Base-by-base conservation (phyloP, 805 yeast species). In the Brettanomyces sp. region DNA sequence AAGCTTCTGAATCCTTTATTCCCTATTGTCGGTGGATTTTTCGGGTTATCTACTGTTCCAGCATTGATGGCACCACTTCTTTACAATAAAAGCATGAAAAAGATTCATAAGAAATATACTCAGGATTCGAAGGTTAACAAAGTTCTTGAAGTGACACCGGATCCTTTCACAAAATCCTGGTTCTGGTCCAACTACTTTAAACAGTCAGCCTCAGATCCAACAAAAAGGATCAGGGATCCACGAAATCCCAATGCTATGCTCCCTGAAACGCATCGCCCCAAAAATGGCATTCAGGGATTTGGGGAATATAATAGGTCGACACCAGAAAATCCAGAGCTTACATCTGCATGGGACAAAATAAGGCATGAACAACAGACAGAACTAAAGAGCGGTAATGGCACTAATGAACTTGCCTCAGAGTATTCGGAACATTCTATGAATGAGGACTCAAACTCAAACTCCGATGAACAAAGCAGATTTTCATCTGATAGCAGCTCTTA, bases 161-260 rank as follows among this genome's bases (percentile, higher is more conserved):
- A 52, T 40, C 62, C 58, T 7, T 42, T 56, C 18, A 45, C 49
- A 5, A 55, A 60, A 36, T 44, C 62, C 21, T 56, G 48, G 22
- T 56, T 58, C 38, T 76, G 80, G 79, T 64, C 73, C 37, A 54
- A 69, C 23, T 82, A 82, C 58, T 82, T 74, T 57, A 64, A 68
- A 42, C 60, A 68, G 48, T 72, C 85, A 0, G 65, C 70, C 36
- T 67, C 67, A 14, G 74, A 81, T 52, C 79, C 82, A 0, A 69
- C 67, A 21, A 68, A 68, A 42, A 66, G 74, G 36, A 61, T 82
- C 52, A 74, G 73, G 45, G 82, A 82, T 54, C 89, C 89, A 5
- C 63, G 71, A 53, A 41, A 39, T 13, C 25, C 39, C 4, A 22
- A 34, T 9, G 24, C 39, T 36, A 5, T 12, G 18, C 6, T 30